phyloP scores from a whole-genome alignment of 352 stramenopile species.

The Pythium dissimile region DNA sequence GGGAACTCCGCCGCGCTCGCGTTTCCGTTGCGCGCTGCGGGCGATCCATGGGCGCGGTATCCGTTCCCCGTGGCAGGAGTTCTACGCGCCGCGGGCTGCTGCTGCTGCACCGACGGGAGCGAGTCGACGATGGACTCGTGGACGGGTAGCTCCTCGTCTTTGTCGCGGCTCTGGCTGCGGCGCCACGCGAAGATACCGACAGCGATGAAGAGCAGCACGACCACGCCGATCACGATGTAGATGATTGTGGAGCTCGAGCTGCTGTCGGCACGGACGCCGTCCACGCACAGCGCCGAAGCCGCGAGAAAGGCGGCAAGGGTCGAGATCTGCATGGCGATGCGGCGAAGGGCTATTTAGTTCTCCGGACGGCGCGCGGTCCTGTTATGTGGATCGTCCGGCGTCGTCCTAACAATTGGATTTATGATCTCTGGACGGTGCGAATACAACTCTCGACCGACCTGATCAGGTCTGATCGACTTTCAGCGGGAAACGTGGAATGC shows the following conservation, averaged over 20 bases:
- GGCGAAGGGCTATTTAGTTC: not conserved
- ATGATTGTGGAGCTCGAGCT: conserved; percentile 40
- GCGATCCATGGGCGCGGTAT: conserved; percentile 3
- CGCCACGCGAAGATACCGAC: conserved; percentile 51
- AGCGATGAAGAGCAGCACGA: conserved; percentile 46
- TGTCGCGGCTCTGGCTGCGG: conserved; percentile 26
- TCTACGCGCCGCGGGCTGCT: not conserved
- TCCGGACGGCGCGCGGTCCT: too few species aligned
- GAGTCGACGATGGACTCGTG: not conserved
- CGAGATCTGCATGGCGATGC: not conserved
- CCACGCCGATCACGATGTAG: conserved; percentile 53
- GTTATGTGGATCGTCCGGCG: too few species aligned
- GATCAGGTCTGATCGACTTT: too few species aligned
- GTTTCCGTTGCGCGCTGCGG: not conserved
- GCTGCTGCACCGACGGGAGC: not conserved
- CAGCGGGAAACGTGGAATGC: too few species aligned
- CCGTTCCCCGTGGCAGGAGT: not conserved
- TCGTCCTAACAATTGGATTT: too few species aligned
- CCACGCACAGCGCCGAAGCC: conserved; percentile 1
- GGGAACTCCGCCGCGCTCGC: not conserved
- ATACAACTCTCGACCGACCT: too few species aligned
- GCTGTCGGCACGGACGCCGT: conserved; percentile 11
- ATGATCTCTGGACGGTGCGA: too few species aligned
- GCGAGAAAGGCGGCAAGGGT: not conserved
- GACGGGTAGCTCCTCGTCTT: conserved; percentile 5